phyloP scores from a whole-genome alignment of 2,329 filamentous ascomycete genomes.

The Colletotrichum tanaceti region DNA sequence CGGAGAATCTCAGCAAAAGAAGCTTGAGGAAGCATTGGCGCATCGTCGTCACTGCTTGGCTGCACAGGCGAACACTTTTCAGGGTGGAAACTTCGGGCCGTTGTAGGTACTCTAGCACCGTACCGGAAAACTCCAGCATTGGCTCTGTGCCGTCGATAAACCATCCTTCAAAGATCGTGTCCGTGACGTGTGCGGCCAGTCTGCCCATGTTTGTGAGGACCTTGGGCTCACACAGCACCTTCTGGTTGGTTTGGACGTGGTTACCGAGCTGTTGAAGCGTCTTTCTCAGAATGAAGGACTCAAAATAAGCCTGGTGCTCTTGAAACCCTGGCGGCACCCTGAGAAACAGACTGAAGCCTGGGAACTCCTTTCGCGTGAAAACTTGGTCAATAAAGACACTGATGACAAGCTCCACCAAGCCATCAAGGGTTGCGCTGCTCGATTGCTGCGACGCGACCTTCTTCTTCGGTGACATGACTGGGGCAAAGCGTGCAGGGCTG shows the following conservation, averaged over 20 bases:
- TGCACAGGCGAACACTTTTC: slow-evolving; percentile 93
- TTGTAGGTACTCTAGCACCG: slow-evolving; percentile 88
- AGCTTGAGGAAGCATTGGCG: slow-evolving; percentile 82
- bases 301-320: slow-evolving; percentile 95
- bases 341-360: slow-evolving; percentile 84
- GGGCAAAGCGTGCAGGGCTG: slow-evolving; percentile 71
- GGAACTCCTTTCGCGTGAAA: slow-evolving; percentile 87
- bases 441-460: slow-evolving; percentile 63
- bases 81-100: slow-evolving; percentile 81
- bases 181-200: slow-evolving; percentile 82
- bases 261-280: slow-evolving; percentile 78
- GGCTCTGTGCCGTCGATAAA: slow-evolving; percentile 89
- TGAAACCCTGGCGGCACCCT: slow-evolving; percentile 93
- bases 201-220: slow-evolving; percentile 88
- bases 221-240: slow-evolving; percentile 80
- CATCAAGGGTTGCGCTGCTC: slow-evolving; percentile 78
- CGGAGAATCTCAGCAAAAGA: slow-evolving; percentile 83
- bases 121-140: slow-evolving; percentile 86
- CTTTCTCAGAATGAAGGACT: slow-evolving; percentile 85
- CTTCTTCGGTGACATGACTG: slow-evolving; percentile 69
- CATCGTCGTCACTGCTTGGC: slow-evolving; percentile 81
- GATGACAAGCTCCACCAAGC: slow-evolving; percentile 80
- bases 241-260: slow-evolving; percentile 77
- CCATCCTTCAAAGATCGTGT: slow-evolving; percentile 96
- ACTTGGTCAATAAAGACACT: slow-evolving; percentile 88